Percentiles rank a stretch among this genome's conserved stretches.
phyloP scores from a whole-genome alignment of 345 rosid genomes.

The Turnera subulata region DNA sequence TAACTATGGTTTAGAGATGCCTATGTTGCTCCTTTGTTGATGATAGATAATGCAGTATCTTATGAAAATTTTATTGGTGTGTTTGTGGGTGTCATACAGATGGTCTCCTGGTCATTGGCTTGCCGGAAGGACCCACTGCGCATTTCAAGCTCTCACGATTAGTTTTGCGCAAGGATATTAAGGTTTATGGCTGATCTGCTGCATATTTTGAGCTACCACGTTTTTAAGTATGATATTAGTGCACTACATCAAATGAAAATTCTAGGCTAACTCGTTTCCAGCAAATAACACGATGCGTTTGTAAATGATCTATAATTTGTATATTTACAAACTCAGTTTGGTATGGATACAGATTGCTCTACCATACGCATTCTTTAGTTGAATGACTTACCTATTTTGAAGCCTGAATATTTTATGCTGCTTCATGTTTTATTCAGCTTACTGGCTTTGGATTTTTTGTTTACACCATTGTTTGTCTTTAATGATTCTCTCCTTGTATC shows the following conservation, averaged over 20 bases:
- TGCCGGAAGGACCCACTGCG: conserved; percentile 96
- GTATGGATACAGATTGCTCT: no score
- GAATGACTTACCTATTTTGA: no score
- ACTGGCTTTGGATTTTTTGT: no score
- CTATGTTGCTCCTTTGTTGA: background rate
- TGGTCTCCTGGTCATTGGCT: conserved; percentile 71
- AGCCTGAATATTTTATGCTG: no score
- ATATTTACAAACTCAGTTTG: no score
- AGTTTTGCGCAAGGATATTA: conserved; percentile 79
- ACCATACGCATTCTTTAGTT: no score
- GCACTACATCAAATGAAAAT: background rate
- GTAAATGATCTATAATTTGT: no score
- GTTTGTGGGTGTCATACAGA: conserved; percentile 34
- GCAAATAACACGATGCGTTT: no score
- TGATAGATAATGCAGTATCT: background rate
- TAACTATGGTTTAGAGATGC: background rate
- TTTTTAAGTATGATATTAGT: background rate
- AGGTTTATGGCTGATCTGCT: conserved; percentile 38
- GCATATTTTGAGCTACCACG: background rate
- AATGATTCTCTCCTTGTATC: background rate
- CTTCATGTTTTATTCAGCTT: no score
- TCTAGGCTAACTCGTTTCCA: no score
- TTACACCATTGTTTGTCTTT: no score
- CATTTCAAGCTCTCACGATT: conserved; percentile 88
- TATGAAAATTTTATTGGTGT: background rate